A percentile compares a stretch with the other conserved stretches of the same genome.
These are phyloP conservation scores for Zangia roseola DNA, from an alignment of 768 basidiomycete genomes.

Conservation along the genomic window DNA sequence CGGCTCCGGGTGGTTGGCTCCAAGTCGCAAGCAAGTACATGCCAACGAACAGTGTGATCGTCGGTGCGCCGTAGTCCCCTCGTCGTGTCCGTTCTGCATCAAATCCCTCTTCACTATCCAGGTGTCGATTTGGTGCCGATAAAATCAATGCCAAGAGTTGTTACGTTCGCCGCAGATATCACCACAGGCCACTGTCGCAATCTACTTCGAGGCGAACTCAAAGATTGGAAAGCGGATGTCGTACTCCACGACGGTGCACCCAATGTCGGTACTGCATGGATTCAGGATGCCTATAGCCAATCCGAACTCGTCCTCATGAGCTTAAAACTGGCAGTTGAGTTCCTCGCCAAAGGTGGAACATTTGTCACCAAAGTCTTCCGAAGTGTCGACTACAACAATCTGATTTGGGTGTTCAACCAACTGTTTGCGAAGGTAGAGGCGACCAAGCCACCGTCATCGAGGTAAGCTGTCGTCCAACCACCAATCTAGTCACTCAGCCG, in stretches of 20 bases:
- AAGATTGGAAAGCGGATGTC: slow-evolving; percentile 99
- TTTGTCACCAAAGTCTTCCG: slow-evolving; percentile 99
- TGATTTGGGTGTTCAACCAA: slow-evolving; percentile 98
- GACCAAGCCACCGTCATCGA: slow-evolving; percentile 96
- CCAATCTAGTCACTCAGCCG: not conserved
- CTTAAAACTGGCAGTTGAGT: slow-evolving; percentile 93
- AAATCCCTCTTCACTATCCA: slow-evolving; percentile 28
- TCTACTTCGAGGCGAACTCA: slow-evolving; percentile 81
- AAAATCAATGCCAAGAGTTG: slow-evolving; percentile 89
- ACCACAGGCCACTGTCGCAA: slow-evolving; percentile 90
- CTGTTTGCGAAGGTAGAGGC: slow-evolving; percentile 96
- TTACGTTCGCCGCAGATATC: slow-evolving; percentile 92
- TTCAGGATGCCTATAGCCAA: slow-evolving; percentile 97
- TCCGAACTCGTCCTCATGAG: slow-evolving; percentile 96
- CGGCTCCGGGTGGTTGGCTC: slow-evolving; percentile 98
- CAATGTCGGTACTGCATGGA: slow-evolving; percentile 99
- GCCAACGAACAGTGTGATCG: slow-evolving; percentile 88
- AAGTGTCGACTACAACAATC: slow-evolving; percentile 96
- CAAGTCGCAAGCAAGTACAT: slow-evolving; percentile 98
- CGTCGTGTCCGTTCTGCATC: slow-evolving; percentile 4
- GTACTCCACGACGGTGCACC: slow-evolving; percentile 99
- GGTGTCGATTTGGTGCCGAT: slow-evolving; percentile 97
- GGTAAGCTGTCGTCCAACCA: slow-evolving; percentile 46
- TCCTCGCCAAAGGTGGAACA: slow-evolving; percentile 87
- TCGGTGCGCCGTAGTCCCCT: slow-evolving; percentile 53